phyloP scores from a whole-genome alignment of 441 rosid genomes.

The Cnidoscolus chayamansa region DNA sequence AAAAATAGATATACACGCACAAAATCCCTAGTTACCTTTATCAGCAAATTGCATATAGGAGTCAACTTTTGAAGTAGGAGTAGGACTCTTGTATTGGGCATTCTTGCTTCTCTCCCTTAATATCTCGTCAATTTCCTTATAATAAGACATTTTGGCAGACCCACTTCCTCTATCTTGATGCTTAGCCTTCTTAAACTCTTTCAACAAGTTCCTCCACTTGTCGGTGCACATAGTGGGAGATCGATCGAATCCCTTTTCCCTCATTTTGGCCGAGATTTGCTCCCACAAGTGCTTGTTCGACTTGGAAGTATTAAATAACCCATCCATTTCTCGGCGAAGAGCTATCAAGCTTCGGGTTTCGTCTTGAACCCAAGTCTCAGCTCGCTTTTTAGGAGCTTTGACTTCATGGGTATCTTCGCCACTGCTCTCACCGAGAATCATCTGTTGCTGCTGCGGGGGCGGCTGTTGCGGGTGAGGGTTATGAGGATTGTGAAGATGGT shows the following conservation, averaged over 20 bases:
- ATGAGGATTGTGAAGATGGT: conserved; percentile 26
- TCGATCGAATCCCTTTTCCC: conserved; percentile 88
- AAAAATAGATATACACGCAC: neutral
- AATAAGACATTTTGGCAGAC: conserved; percentile 71
- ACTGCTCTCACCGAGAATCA: conserved; percentile 76
- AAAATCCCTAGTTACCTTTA: conserved; percentile 39
- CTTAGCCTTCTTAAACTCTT: conserved; percentile 87
- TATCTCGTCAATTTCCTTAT: conserved; percentile 85
- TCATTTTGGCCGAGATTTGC: conserved; percentile 81
- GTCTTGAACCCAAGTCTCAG: conserved; percentile 97
- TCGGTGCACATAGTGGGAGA: conserved; percentile 98
- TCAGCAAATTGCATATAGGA: conserved; percentile 65
- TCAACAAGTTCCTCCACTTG: conserved; percentile 95
- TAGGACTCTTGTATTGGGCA: conserved; percentile 52
- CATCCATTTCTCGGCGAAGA: conserved; percentile 76
- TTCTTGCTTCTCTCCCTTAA: conserved; percentile 66
- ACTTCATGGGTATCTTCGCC: conserved; percentile 69
- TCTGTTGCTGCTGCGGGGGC: conserved; percentile 47
- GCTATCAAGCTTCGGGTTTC: conserved; percentile 78
- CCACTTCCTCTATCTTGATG: conserved; percentile 70
- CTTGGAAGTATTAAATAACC: conserved; percentile 84
- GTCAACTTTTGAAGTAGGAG: conserved; percentile 61
- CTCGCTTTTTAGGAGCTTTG: conserved; percentile 88
- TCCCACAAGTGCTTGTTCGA: conserved; percentile 99
- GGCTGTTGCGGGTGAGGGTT: conserved; percentile 26